Percentiles rank a stretch among this genome's conserved stretches.
Conservation (phyloP, 768 basidiomycete species). For the Russula abietina region DNA sequence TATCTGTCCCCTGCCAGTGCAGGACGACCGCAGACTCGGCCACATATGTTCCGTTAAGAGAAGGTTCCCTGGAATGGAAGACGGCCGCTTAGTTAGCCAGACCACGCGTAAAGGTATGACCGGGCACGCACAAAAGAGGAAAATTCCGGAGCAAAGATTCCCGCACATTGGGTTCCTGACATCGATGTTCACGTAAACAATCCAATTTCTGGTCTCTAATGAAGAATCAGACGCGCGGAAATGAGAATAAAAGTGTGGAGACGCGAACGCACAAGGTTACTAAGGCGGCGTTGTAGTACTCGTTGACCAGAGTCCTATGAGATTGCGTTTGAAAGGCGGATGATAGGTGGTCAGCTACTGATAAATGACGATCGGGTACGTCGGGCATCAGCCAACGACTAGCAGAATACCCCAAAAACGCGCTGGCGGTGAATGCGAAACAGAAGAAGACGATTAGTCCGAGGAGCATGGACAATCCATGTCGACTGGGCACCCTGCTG, state of each 20-base stretch:
- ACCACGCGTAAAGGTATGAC: background rate
- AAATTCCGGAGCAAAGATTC: background rate
- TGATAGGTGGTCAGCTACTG: background rate
- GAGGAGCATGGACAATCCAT: background rate
- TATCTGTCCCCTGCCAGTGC: slow-evolving; percentile 10
- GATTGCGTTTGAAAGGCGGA: background rate
- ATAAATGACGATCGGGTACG: background rate
- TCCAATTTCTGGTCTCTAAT: background rate
- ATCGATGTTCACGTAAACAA: background rate
- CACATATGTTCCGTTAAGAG: slow-evolving; percentile 1
- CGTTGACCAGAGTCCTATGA: background rate
- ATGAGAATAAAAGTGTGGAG: background rate
- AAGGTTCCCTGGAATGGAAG: background rate
- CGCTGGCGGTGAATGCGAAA: slow-evolving; percentile 8
- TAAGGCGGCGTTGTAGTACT: background rate
- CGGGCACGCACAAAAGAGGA: background rate
- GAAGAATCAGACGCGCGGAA: background rate
- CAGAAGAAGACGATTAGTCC: background rate
- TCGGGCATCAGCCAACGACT: background rate
- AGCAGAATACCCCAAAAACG: background rate
- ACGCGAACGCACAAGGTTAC: background rate
- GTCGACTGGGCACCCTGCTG: background rate
- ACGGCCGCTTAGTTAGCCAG: background rate
- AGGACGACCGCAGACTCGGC: slow-evolving; percentile 6
- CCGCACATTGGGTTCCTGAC: background rate